Conservation (phyloP, 495 filamentous ascomycete species). For the Penicillium dipodomyicola region DNA sequence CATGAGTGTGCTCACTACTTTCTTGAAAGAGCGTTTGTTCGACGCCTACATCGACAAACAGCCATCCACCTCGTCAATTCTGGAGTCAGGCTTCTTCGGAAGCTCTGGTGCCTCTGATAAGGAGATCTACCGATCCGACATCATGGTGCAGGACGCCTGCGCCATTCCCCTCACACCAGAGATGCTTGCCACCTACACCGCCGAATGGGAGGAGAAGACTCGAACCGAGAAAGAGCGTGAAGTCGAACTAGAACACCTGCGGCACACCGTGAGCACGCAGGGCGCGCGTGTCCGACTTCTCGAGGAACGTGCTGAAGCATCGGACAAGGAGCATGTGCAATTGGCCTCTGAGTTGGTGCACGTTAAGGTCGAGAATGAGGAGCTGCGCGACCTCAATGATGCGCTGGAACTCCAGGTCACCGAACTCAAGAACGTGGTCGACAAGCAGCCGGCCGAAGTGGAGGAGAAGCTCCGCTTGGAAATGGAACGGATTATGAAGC, state of each 20-base stretch:
- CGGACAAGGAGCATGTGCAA: constrained; percentile 89
- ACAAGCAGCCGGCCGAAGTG: constrained; percentile 85
- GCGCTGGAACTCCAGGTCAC: constrained; percentile 75
- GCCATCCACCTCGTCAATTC: constrained; percentile 79
- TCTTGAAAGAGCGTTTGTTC: constrained; percentile 90
- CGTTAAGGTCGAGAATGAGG: constrained; percentile 90
- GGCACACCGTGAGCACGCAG: constrained; percentile 60
- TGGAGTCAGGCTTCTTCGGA: constrained; percentile 97
- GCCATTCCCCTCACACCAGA: constrained; percentile 81
- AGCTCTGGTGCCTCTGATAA: constrained; percentile 86
- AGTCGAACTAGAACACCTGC: constrained; percentile 73
- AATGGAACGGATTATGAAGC: constrained; percentile 88
- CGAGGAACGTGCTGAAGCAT: constrained; percentile 84
- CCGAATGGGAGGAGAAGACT: constrained; percentile 90
- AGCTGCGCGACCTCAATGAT: constrained; percentile 83
- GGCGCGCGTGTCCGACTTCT: constrained; percentile 70
- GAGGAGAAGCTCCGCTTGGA: constrained; percentile 78
- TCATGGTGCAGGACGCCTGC: constrained; percentile 90
- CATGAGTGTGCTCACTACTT: constrained; percentile 80
- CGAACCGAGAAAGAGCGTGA: constrained; percentile 75
- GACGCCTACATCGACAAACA: constrained; percentile 95
- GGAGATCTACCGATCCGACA: constrained; percentile 91
- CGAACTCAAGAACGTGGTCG: constrained; percentile 79
- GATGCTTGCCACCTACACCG: constrained; percentile 71
- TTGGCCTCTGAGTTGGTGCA: constrained; percentile 87